Conservation (phyloP, 768 basidiomycete genomes). For the Mycena galopus region DNA sequence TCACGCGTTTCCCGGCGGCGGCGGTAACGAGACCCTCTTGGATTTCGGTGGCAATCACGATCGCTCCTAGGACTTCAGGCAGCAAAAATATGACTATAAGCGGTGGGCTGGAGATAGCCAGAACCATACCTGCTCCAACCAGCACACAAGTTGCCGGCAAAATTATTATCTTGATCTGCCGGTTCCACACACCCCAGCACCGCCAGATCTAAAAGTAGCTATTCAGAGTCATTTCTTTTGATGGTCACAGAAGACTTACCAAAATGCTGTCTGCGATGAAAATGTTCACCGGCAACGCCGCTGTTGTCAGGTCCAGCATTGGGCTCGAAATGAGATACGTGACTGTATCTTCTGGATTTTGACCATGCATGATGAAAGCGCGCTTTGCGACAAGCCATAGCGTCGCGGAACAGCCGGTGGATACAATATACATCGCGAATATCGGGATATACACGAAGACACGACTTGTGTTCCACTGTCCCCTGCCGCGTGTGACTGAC, state of each 20-base stretch:
- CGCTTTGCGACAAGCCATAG: not conserved
- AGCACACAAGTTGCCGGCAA: not conserved
- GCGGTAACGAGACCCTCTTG: not conserved
- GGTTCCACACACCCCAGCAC: not conserved
- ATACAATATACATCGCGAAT: not conserved
- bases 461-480: not conserved
- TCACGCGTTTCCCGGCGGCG: not conserved
- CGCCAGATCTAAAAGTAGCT: not conserved
- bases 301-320: not conserved
- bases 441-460: not conserved
- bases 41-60: not conserved
- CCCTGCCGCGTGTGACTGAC: not conserved
- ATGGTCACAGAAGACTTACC: not conserved
- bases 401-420: not conserved
- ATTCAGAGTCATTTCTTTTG: not conserved
- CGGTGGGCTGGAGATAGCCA: not conserved
- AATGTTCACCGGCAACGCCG: not conserved
- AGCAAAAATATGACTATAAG: not conserved
- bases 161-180: not conserved
- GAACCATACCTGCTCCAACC: not conserved
- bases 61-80: not conserved
- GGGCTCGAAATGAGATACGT: not conserved
- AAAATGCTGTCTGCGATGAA: not conserved
- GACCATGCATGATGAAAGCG: not conserved
- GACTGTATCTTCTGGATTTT: not conserved